Evolutionary conservation across 2,329 filamentous ascomycete genomes (phyloP).

Genomic region (Rhexocercosporidium sp.): DNA sequence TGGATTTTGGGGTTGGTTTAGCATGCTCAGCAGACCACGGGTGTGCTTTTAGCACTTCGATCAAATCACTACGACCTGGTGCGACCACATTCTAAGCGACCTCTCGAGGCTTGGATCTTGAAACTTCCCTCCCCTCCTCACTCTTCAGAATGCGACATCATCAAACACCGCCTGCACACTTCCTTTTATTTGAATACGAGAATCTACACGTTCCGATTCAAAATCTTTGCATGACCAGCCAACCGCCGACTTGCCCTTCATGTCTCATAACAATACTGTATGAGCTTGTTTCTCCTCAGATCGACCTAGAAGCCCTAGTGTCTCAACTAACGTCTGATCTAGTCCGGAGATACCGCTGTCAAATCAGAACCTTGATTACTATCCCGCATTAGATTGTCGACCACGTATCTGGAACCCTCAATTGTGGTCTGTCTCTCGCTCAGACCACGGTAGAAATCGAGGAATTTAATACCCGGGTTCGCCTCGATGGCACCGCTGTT

Average conservation of each 20-base stretch:
- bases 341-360: slow-evolving; percentile 5
- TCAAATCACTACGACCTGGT: no score
- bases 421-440: slow-evolving; percentile 21
- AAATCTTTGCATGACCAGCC: not conserved
- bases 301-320: slow-evolving; percentile 11
- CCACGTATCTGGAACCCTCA: not conserved
- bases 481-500: slow-evolving; percentile 45
- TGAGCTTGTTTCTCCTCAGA: slow-evolving; percentile 1
- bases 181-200: not conserved
- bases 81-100: not conserved
- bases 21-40: not conserved
- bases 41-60: not conserved
- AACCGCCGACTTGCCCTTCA: not conserved
- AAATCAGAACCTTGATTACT: slow-evolving; percentile 8
- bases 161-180: not conserved
- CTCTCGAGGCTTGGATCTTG: not conserved
- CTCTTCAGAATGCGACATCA: not conserved
- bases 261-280: not conserved
- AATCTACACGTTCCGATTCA: not conserved
- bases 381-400: not conserved
- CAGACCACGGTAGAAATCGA: slow-evolving; percentile 42
- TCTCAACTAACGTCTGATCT: slow-evolving; percentile 7
- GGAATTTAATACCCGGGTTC: slow-evolving; percentile 58
- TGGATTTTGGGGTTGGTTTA: not conserved
- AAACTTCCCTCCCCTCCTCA: not conserved